Evolutionary conservation across 345 rosid genomes (phyloP), one percentile per base, ranked within the genome.

Genomic region (Sonneratia alba): DNA sequence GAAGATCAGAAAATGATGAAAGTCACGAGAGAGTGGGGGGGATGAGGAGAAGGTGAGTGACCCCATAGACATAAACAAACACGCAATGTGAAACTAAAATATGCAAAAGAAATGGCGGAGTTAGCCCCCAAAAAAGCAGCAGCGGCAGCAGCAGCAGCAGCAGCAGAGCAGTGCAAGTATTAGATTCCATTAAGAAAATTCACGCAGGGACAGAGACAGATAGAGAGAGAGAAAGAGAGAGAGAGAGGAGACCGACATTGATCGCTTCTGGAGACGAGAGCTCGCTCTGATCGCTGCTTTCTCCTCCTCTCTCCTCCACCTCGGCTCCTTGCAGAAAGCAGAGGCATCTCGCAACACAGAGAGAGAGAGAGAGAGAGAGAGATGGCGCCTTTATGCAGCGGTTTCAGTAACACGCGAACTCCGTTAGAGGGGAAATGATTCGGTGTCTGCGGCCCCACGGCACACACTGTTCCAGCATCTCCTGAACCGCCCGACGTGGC

Each of bases 321-420:
- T 32, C 37, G 66, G 64, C 8, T 59, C 36, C 36, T 59, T 59
- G 34, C 64, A n/a, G 14, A n/a, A 59, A 14, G 64, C 64, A 22
- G 7, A 7, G 9, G 34, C 64, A 16, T 27, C 65, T 21, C 7
- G 7, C 66, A 27, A 27, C 32, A 27, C 32, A 27, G 32, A 3
- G 13, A 36, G 53, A 2, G 72, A n/a, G 59, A 1, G 72, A 15
- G 69, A 16, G 69, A 18, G 69, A 14, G 38, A 45, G 73, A 18
- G 36, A 13, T 36, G 45, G 66, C 32, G 62, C 51, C 51, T 47
- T 47, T 47, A 47, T 47, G 81, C 74, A 76, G 79, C 77, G 76
- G 83, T 77, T 81, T 79, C 73, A 79, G 75, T 56, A 56, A 80
- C 83, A 81, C 80, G 83, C 87, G 74, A 77, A 70, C 82, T 74